phyloP scores from a whole-genome alignment of 2,329 filamentous ascomycete genomes.

The Dothistroma septosporum region DNA sequence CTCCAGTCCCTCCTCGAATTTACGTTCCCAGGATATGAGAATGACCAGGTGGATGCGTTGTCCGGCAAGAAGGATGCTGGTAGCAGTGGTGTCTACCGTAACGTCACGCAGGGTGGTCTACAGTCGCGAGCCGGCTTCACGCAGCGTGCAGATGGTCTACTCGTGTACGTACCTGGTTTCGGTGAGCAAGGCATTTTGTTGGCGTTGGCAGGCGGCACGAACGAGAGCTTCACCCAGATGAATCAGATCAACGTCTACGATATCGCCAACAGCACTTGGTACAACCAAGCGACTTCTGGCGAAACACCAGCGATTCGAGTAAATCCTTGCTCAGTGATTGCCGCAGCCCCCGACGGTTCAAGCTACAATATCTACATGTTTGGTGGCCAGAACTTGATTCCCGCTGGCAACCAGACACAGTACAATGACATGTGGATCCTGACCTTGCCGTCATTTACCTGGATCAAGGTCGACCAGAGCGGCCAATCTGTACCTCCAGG shows the following conservation, averaged over 20 bases:
- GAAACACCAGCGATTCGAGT: slow-evolving; percentile 56
- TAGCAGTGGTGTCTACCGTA: slow-evolving; percentile 61
- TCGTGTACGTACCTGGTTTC: slow-evolving; percentile 73
- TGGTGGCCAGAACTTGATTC: slow-evolving; percentile 68
- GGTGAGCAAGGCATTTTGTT: slow-evolving; percentile 71
- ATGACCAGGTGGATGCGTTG: slow-evolving; percentile 58
- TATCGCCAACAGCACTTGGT: slow-evolving; percentile 66
- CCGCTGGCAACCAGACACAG: slow-evolving; percentile 54
- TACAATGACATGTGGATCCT: slow-evolving; percentile 77
- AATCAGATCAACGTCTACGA: slow-evolving; percentile 78
- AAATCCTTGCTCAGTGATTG: slow-evolving; percentile 69
- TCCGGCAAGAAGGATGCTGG: slow-evolving; percentile 54
- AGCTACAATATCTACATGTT: slow-evolving; percentile 77
- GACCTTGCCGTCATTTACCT: slow-evolving; percentile 74
- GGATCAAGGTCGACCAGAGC: slow-evolving; percentile 62
- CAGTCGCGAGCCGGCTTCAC: slow-evolving; percentile 65
- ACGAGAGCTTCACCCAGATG: slow-evolving; percentile 57
- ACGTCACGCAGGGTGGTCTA: slow-evolving; percentile 68
- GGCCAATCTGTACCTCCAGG: slow-evolving; percentile 50
- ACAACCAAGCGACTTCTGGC: slow-evolving; percentile 64
- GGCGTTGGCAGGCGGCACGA: slow-evolving; percentile 70
- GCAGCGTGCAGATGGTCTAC: slow-evolving; percentile 66
- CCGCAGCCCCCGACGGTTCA: slow-evolving; percentile 58
- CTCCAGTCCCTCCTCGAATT: slow-evolving; percentile 72
- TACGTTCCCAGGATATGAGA: slow-evolving; percentile 66